Base-by-base conservation (phyloP, 306 rosid genomes). In the Fragaria ananassa region DNA sequence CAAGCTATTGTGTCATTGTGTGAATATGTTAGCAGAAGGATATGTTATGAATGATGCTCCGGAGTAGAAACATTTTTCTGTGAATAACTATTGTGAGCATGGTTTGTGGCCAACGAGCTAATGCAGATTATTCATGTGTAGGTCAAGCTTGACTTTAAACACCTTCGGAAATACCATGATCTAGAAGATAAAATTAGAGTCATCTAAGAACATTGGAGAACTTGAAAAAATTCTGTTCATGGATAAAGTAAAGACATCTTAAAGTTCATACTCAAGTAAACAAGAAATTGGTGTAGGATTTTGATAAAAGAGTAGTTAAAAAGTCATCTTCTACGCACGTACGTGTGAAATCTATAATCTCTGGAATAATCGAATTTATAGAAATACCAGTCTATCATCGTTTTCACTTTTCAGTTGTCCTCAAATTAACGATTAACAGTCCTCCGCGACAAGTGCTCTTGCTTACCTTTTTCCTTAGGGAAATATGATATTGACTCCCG, bases 391-490 rank as follows among this genome's bases (percentile, higher is more conserved):
- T 62, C 0, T 31, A 27, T 23, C 3, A 10, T 23, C 0, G 0
- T 60, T 25, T 60, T 1, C 31, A 29, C 31, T 1, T 29, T 29
- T 29, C 13, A 2, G 11, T 56, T 56, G 12, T 51, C 47, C 23
- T 18, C 57, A 10, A 18, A 51, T 51, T 17, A 54, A 54, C 5
- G 11, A 54, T 54, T 8, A 19, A 1, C 4, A n/a, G 1, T 19
- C 0, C 0, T 56, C 5, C 5, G 9, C 4, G 0, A 0, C 0
- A 4, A 11, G 11, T 25, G 29, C 39, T 25, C 1, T 13, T 4
- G 19, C 0, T 25, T 27, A 23, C 10, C 4, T 25, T 68, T 18
- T 46, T 7, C 10, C 44, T 12, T 19, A 41, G 44, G 51, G 5
- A 37, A 46, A 11, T 42, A 23, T 23, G 66, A 72, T 6, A 39